Conservation (phyloP, 805 yeast species). For the Debaryomyces hansenii region DNA sequence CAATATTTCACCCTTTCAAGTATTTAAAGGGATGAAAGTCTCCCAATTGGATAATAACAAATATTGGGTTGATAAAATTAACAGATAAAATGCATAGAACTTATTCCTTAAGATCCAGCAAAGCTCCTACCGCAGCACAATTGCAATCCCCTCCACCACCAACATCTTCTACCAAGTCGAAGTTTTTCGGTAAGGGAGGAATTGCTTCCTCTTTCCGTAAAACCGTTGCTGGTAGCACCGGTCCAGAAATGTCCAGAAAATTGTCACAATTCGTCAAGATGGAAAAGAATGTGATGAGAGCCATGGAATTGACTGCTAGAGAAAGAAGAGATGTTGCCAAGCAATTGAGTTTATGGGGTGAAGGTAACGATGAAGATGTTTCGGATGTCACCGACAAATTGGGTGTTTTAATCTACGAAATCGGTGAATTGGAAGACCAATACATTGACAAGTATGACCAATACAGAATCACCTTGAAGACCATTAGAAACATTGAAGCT, state of each 20-base stretch:
- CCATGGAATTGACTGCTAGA: constrained; percentile 72
- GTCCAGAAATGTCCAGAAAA: constrained; percentile 78
- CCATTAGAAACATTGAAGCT: constrained; percentile 80
- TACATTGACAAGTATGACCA: constrained; percentile 85
- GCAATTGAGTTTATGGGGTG: constrained; percentile 85
- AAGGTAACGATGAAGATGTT: constrained; percentile 81
- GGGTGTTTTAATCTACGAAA: constrained; percentile 78
- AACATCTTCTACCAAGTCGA: constrained; percentile 82
- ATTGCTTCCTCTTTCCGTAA: constrained; percentile 62
- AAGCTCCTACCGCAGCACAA: constrained; percentile 98
- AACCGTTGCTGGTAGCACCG: constrained; percentile 74
- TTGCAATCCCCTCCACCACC: constrained; percentile 95
- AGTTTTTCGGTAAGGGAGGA: constrained; percentile 86
- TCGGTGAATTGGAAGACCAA: constrained; percentile 85
- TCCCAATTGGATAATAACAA: background rate
- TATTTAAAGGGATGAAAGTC: background rate
- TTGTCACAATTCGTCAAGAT: constrained; percentile 72
- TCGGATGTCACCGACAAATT: constrained; percentile 84
- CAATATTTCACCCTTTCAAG: background rate
- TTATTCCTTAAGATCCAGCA: constrained; percentile 88
- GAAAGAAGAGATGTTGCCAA: constrained; percentile 82
- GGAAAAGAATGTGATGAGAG: constrained; percentile 79
- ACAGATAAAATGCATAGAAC: constrained; percentile 84
- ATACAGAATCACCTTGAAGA: constrained; percentile 78
- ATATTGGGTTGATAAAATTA: background rate